phyloP scores from a whole-genome alignment of 805 yeast species.

The Debaryomyces castellii region DNA sequence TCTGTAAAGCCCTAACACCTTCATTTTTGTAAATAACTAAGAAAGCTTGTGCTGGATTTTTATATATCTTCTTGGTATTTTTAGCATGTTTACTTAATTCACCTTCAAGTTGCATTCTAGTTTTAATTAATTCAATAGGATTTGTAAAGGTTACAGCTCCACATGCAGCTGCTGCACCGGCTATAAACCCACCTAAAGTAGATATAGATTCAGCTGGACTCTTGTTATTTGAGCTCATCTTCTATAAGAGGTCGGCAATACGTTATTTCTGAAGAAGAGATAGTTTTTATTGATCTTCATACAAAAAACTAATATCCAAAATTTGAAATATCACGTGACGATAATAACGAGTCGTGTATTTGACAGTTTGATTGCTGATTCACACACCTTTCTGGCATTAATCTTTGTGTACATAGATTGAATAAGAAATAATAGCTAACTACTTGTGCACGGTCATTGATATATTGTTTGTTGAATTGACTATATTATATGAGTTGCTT shows the following conservation, averaged over 20 bases:
- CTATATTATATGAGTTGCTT: too few relatives aligned
- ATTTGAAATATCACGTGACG: constrained; percentile 1
- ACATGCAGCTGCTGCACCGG: constrained; percentile 95
- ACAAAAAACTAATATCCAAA: not conserved
- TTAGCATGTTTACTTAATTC: constrained; percentile 62
- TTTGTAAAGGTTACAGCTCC: constrained; percentile 97
- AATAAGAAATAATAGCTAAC: too few relatives aligned
- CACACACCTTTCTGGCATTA: too few relatives aligned
- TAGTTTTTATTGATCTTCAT: not conserved
- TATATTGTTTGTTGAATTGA: too few relatives aligned
- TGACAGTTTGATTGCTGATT: not conserved
- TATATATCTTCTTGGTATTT: constrained; percentile 56
- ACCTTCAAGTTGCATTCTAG: constrained; percentile 96
- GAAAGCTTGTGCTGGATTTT: constrained; percentile 84
- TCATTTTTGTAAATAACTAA: constrained; percentile 70
- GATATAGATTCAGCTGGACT: constrained; percentile 53
- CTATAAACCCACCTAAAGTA: constrained; percentile 76
- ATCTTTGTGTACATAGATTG: too few relatives aligned
- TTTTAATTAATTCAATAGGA: constrained; percentile 92
- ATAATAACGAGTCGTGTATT: not conserved
- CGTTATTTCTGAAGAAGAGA: not conserved
- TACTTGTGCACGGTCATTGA: too few relatives aligned
- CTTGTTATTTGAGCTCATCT: constrained; percentile 8
- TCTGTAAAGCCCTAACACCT: constrained; percentile 85
- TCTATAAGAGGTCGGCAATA: not conserved